Conservation (phyloP, 805 yeast genomes). For the Ogataea allantospora region DNA sequence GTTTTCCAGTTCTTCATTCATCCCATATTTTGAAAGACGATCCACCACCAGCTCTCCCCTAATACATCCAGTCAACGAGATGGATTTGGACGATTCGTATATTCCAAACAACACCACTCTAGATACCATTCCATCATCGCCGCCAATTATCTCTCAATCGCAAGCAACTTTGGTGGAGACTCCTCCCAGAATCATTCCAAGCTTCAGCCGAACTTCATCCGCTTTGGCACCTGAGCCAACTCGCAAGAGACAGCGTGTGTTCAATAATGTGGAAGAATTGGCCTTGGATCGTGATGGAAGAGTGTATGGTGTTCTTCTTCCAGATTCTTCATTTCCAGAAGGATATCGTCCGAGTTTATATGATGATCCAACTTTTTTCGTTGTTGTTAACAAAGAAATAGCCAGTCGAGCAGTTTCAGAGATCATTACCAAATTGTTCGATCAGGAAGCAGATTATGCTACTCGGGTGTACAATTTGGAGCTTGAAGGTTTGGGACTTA, state of each 20-base stretch:
- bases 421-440: constrained; percentile 46
- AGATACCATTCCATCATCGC: constrained; percentile 28
- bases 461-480: constrained; percentile 41
- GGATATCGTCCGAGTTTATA: constrained; percentile 31
- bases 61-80: constrained; percentile 14
- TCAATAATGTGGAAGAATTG: constrained; percentile 29
- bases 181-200: constrained; percentile 6
- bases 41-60: constrained; percentile 38
- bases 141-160: constrained; percentile 23
- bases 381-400: constrained; percentile 23
- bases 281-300: constrained; percentile 50
- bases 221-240: constrained; percentile 21
- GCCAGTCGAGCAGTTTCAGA: constrained; percentile 37
- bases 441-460: constrained; percentile 30
- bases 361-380: constrained; percentile 36
- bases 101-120: constrained; percentile 2
- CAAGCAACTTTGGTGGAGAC: constrained; percentile 21
- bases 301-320: constrained; percentile 33
- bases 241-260: constrained; percentile 28
- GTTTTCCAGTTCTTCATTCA: constrained; percentile 17
- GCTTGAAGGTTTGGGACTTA: constrained; percentile 47
- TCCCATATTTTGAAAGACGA: constrained; percentile 6
- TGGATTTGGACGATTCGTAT: constrained; percentile 29
- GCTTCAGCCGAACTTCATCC: constrained; percentile 21
- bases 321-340: constrained; percentile 29